phyloP scores from a whole-genome alignment of 1,284 basidiomycete genomes.

The Rhodotorula sp. region DNA sequence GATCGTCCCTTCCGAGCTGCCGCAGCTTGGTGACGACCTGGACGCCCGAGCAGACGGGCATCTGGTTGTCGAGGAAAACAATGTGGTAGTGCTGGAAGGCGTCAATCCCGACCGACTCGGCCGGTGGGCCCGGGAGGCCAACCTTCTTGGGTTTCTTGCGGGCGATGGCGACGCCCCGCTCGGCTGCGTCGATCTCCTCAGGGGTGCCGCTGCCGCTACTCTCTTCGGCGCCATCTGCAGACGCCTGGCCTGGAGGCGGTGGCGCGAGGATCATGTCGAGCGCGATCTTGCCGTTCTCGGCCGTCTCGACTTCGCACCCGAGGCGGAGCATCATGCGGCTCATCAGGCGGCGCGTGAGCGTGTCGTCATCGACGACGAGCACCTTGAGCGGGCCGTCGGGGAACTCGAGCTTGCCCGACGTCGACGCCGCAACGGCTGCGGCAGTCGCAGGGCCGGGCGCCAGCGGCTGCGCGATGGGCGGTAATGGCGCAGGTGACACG shows the following conservation, averaged over 20 bases:
- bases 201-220: neutral
- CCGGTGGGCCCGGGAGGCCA: conserved; percentile 3
- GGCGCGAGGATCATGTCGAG: conserved; percentile 67
- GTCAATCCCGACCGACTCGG: conserved; percentile 24
- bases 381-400: conserved; percentile 48
- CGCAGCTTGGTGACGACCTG: conserved; percentile 68
- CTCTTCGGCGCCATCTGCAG: neutral
- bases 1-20: conserved; percentile 59
- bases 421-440: too few species aligned
- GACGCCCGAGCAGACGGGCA: conserved; percentile 64
- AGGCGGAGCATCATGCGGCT: conserved; percentile 72
- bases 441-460: neutral
- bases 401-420: conserved; percentile 25
- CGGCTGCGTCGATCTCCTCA: neutral
- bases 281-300: conserved; percentile 84
- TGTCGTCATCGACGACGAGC: conserved; percentile 58
- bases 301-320: conserved; percentile 72
- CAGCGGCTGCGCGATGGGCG: neutral
- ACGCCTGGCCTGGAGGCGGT: neutral
- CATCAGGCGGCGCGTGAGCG: conserved; percentile 79
- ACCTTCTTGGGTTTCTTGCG: conserved; percentile 5
- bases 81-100: conserved; percentile 53
- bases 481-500: conserved; percentile 1
- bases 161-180: neutral
- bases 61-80: conserved; percentile 20